Percentiles rank a stretch among this genome's conserved stretches.
These are phyloP conservation scores for Raffaelea albimanens DNA, from an alignment of 2,329 filamentous ascomycete genomes.

Conservation along the genomic window DNA sequence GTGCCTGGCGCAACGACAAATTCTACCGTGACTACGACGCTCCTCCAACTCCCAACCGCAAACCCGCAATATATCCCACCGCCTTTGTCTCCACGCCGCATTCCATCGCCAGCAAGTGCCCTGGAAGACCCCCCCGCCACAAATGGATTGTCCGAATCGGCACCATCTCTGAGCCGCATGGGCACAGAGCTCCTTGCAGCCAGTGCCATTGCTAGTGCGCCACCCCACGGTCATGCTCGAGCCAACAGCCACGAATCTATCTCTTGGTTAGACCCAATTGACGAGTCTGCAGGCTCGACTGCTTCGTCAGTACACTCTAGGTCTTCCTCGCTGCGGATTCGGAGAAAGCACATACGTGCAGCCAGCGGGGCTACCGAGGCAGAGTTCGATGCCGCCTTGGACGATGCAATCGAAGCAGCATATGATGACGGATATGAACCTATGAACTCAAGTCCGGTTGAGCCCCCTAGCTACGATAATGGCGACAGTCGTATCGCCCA, in stretches of 20 bases:
- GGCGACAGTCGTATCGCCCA: slow-evolving; percentile 35
- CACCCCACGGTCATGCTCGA: slow-evolving; percentile 29
- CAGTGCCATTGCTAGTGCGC: not conserved
- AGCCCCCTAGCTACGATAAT: slow-evolving; percentile 18
- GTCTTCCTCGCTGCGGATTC: slow-evolving; percentile 59
- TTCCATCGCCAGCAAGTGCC: not conserved
- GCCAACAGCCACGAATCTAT: slow-evolving; percentile 70
- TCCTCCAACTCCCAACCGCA: slow-evolving; percentile 39
- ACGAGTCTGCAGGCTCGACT: slow-evolving; percentile 77
- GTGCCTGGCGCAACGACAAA: not conserved
- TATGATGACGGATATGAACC: slow-evolving; percentile 89
- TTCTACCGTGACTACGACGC: slow-evolving; percentile 2
- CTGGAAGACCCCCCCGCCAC: not conserved
- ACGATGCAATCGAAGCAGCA: slow-evolving; percentile 90
- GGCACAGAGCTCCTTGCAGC: slow-evolving; percentile 12
- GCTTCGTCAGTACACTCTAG: slow-evolving; percentile 73
- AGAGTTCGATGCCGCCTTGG: slow-evolving; percentile 87
- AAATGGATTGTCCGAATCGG: not conserved
- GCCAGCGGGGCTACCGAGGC: slow-evolving; percentile 68
- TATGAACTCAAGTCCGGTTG: slow-evolving; percentile 34
- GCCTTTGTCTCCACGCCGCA: slow-evolving; percentile 57
- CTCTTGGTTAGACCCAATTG: slow-evolving; percentile 90
- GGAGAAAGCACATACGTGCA: slow-evolving; percentile 59
- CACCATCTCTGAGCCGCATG: slow-evolving; percentile 11
- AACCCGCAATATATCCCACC: slow-evolving; percentile 53